Percentiles rank a stretch among this genome's conserved stretches.
Evolutionary conservation across 768 basidiomycete genomes (phyloP).

Genomic region (Erythrobasidium yunnanense): DNA sequence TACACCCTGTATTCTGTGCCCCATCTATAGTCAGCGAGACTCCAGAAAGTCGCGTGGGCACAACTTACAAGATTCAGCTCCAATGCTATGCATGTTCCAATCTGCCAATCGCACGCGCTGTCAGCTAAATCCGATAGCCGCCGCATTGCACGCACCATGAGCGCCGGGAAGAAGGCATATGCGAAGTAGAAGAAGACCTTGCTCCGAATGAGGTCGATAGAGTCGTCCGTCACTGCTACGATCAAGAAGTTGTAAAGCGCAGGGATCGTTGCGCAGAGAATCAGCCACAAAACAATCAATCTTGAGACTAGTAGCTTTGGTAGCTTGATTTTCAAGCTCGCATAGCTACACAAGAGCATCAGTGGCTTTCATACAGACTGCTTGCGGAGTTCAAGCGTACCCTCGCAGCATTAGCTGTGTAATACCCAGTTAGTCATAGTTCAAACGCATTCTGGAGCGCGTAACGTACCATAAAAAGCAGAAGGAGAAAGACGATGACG

Average conservation of each 20-base stretch:
- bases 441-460: background rate
- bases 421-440: background rate
- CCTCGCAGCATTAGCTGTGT: slow-evolving; percentile 5
- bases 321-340: background rate
- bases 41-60: background rate
- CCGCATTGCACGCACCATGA: background rate
- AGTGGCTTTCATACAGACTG: background rate
- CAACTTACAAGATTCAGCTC: slow-evolving; percentile 16
- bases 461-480: slow-evolving; percentile 6
- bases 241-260: slow-evolving; percentile 23
- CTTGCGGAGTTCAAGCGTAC: background rate
- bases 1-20: background rate
- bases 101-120: background rate
- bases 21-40: background rate
- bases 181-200: slow-evolving; percentile 30
- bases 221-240: slow-evolving; percentile 27
- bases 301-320: background rate
- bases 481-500: background rate
- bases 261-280: slow-evolving; percentile 15
- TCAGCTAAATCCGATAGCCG: no score
- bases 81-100: background rate
- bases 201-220: background rate
- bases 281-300: background rate
- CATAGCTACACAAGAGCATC: background rate
- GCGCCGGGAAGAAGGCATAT: slow-evolving; percentile 24